A percentile compares a stretch with the other conserved stretches of the same genome.
phyloP scores from a whole-genome alignment of 2,329 filamentous ascomycete genomes.

The Byssochlamys sp. region DNA sequence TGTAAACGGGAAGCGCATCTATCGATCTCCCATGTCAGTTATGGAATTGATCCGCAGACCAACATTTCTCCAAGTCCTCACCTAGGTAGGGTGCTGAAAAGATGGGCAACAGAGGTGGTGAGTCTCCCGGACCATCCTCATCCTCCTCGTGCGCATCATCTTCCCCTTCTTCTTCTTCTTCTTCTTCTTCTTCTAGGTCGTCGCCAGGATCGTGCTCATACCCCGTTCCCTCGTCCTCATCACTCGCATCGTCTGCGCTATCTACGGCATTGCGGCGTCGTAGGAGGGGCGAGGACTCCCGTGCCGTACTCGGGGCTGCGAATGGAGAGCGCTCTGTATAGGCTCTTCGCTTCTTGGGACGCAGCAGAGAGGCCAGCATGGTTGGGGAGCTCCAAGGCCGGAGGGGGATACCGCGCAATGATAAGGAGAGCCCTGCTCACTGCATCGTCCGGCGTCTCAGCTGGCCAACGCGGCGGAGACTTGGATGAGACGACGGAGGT shows the following conservation, averaged over 20 bases:
- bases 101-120: conserved; percentile 57
- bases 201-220: conserved; percentile 21
- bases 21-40: neutral
- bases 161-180: conserved; percentile 21
- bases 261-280: conserved; percentile 2
- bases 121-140: conserved; percentile 36
- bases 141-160: conserved; percentile 30
- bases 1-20: conserved; percentile 84
- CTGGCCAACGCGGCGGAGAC: neutral
- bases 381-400: conserved; percentile 1
- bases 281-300: conserved; percentile 13
- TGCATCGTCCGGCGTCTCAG: neutral
- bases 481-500: neutral
- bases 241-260: conserved; percentile 18
- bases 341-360: conserved; percentile 18
- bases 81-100: conserved; percentile 72
- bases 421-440: neutral
- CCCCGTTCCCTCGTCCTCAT: conserved; percentile 30
- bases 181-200: conserved; percentile 27
- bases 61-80: conserved; percentile 27
- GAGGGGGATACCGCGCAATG: neutral
- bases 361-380: conserved; percentile 25
- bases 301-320: conserved; percentile 17
- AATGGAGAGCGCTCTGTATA: conserved; percentile 19
- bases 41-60: neutral